A percentile compares a stretch with the other conserved stretches of the same genome.
These are phyloP conservation scores for Cytauxzoon felis DNA, from an alignment of 169 alveolate species.

Conservation along the genomic window DNA sequence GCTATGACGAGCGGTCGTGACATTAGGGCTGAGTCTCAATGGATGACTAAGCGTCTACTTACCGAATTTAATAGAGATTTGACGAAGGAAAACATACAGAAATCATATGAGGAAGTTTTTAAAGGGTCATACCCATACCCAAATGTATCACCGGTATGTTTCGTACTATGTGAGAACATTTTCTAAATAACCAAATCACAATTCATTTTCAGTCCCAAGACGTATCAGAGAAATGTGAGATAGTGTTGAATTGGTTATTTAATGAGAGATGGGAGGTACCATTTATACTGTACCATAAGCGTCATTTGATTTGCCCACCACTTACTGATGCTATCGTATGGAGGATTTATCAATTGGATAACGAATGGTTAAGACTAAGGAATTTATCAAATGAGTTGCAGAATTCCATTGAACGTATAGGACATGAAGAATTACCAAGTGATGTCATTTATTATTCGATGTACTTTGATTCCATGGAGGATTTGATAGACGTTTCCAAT, in stretches of 20 bases:
- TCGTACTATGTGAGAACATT: not conserved
- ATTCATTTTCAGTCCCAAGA: constrained; percentile 7
- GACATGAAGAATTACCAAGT: constrained; percentile 43
- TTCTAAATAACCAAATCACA: not conserved
- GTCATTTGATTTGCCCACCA: constrained; percentile 75
- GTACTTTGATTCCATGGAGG: constrained; percentile 45
- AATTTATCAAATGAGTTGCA: constrained; percentile 14
- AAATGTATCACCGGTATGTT: constrained; percentile 8
- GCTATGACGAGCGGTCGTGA: constrained; percentile 43
- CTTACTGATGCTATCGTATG: constrained; percentile 72
- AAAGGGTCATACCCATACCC: constrained; percentile 56
- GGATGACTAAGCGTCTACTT: constrained; percentile 64
- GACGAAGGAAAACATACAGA: constrained; percentile 53
- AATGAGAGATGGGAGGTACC: constrained; percentile 74
- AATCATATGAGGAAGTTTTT: constrained; percentile 49
- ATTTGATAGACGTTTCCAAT: constrained; percentile 40
- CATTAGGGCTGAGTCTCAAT: constrained; percentile 58
- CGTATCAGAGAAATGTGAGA: constrained; percentile 50
- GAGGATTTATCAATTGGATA: constrained; percentile 75
- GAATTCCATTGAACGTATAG: constrained; percentile 27
- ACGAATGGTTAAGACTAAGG: constrained; percentile 51
- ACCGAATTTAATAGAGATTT: constrained; percentile 67
- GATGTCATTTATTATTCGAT: constrained; percentile 41
- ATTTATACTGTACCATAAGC: constrained; percentile 71
- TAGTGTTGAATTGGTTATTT: constrained; percentile 68